phyloP scores from a whole-genome alignment of 257 asterid species.

The Ligustrum vulgare region DNA sequence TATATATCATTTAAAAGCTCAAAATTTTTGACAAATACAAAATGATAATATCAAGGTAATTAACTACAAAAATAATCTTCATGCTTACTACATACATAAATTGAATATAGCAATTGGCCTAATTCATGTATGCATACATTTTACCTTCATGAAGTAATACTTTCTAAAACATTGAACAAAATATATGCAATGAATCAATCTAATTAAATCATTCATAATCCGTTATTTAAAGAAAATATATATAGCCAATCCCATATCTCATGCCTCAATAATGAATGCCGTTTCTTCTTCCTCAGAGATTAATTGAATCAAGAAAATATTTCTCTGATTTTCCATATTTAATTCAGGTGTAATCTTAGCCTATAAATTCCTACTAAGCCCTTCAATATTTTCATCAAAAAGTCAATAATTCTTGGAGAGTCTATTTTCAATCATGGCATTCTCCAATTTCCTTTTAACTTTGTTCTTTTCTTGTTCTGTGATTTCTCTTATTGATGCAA shows the following conservation, averaged over 20 bases:
- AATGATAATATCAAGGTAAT: not conserved
- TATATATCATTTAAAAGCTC: not conserved
- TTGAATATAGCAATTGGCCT: not conserved
- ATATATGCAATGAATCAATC: not conserved
- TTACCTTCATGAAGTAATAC: not conserved
- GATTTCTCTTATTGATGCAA: not conserved
- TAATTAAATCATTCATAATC: not conserved
- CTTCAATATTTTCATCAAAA: not conserved
- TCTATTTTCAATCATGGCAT: not conserved
- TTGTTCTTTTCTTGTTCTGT: not conserved
- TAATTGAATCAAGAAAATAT: not conserved
- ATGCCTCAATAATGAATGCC: too few relatives aligned
- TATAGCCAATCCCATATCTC: too few relatives aligned
- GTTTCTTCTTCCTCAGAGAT: slow-evolving; percentile 4
- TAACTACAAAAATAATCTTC: not conserved
- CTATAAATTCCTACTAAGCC: slow-evolving; percentile 22
- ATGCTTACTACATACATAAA: not conserved
- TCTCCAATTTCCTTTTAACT: not conserved
- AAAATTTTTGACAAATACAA: not conserved
- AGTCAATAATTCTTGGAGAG: not conserved
- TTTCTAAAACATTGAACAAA: slow-evolving; percentile 1
- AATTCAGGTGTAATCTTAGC: not conserved
- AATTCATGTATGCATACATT: not conserved
- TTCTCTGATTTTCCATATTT: slow-evolving; percentile 20
- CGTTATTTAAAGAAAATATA: too few relatives aligned